Base-by-base conservation (phyloP, 805 yeast species). In the Ogataea haglerorum region DNA sequence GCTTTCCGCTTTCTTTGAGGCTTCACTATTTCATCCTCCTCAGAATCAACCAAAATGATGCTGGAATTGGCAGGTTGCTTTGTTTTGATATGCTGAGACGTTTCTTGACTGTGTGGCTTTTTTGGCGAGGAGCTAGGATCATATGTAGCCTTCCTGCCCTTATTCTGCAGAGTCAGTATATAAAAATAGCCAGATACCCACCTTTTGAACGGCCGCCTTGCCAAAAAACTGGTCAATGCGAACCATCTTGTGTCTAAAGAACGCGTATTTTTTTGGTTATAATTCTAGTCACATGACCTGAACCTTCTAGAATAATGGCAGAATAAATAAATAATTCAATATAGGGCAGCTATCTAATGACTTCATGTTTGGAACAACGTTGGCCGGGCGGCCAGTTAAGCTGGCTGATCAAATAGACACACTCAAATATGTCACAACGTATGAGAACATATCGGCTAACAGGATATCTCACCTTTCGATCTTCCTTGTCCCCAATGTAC, bases 401-500 rank as follows among this genome's bases (percentile, higher is more conserved):
- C 34, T 70, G 27, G 84, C 85, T 0, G 70, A 72, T 41, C 95
- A 85, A 52, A 78, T 88, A 5, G 91, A 82, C 27, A 67, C 73
- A 7, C 71, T 75, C 44, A 84, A 85, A 52, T 86, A 77, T 55
- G 82, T 83, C 3, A 70, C 85, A 34, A 71, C 66, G 25, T 76
- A 85, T 19, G 72, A 73, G 38, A 77, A 80, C 51, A 85, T 88
- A 0, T 67, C 82, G 6, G 73, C 57, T 4, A 56, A 53, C 13
- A 46, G 72, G 33, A 72, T 84, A 30, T 83, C 89, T 32, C 95
- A 88, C 58, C 71, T 93, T 28, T 85, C 95, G 1, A 68, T 93
- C 4, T 93, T 93, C 59, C 65, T 90, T 35, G 71, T 93, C 1
- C 99, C 99, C 0, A 86, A 87, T 47, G 76, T 85, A 4, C 79